Conservation (phyloP, 257 asterid species). For the Rauvolfia tetraphylla region DNA sequence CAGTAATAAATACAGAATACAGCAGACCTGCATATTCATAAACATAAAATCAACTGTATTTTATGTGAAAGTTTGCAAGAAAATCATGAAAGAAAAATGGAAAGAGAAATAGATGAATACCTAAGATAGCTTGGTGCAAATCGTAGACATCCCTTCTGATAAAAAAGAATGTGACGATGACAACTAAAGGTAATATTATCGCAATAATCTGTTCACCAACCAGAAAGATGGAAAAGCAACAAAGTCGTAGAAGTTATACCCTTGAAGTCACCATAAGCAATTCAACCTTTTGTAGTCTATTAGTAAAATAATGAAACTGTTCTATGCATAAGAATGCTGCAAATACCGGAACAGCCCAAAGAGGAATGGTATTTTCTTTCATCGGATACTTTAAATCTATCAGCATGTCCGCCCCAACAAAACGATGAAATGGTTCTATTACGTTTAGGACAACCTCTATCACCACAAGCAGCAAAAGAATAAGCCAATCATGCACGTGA, state of each 20-base stretch:
- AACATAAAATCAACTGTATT: constrained; percentile 19
- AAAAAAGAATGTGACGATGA: constrained; percentile 63
- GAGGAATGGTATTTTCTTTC: constrained; percentile 74
- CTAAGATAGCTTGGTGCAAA: constrained; percentile 79
- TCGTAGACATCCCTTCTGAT: constrained; percentile 71
- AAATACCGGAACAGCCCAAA: constrained; percentile 91
- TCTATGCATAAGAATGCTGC: neutral
- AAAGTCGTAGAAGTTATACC: constrained; percentile 19
- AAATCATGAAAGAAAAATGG: neutral
- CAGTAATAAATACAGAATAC: constrained; percentile 75
- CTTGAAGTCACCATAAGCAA: neutral
- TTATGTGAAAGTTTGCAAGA: constrained; percentile 6
- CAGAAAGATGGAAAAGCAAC: constrained; percentile 6
- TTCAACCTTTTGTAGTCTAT: neutral
- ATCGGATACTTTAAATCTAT: constrained; percentile 82
- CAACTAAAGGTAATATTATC: constrained; percentile 53
- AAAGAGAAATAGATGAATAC: constrained; percentile 38
- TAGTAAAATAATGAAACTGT: neutral
- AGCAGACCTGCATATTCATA: constrained; percentile 56
- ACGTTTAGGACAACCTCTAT: constrained; percentile 65
- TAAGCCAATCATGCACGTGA: constrained; percentile 96
- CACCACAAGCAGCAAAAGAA: constrained; percentile 74
- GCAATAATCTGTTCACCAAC: constrained; percentile 59
- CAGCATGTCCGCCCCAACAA: constrained; percentile 90
- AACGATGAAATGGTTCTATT: constrained; percentile 92